Conservation (phyloP, 164 flowering plant species). For the Tinospora cordifolia region DNA sequence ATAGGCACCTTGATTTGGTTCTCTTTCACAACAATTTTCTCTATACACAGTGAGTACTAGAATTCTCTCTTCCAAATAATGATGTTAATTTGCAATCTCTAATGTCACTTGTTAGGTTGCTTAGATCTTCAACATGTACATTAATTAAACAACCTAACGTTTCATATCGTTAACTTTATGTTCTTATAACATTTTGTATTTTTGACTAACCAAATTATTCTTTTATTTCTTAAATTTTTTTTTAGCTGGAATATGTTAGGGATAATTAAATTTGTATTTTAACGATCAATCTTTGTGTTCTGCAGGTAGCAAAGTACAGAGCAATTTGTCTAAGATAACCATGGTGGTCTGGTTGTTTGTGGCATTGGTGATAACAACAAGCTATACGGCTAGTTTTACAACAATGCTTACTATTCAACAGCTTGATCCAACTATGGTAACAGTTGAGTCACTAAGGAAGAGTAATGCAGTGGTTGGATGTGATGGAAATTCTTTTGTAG, state of each 20-base stretch:
- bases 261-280: too few species aligned
- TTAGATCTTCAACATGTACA: too few species aligned
- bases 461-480: conserved; percentile 23
- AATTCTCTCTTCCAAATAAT: too few species aligned
- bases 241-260: too few species aligned
- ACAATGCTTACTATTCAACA: conserved; percentile 18
- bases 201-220: too few species aligned
- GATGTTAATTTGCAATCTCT: too few species aligned
- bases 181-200: too few species aligned
- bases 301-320: conserved; percentile 19
- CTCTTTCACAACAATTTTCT: conserved; percentile 14
- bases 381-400: conserved; percentile 29
- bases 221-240: too few species aligned
- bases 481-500: conserved; percentile 20
- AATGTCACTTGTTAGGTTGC: too few species aligned
- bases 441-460: conserved; percentile 19
- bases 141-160: too few species aligned
- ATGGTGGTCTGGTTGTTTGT: conserved; percentile 28
- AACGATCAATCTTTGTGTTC: not conserved
- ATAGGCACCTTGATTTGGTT: conserved; percentile 11
- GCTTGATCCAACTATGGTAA: not conserved
- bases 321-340: conserved; percentile 19
- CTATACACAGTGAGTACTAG: not conserved
- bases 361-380: conserved; percentile 19
- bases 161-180: too few species aligned